Conservation (phyloP, 164 flowering plant species). For the Cinnamomum chago region DNA sequence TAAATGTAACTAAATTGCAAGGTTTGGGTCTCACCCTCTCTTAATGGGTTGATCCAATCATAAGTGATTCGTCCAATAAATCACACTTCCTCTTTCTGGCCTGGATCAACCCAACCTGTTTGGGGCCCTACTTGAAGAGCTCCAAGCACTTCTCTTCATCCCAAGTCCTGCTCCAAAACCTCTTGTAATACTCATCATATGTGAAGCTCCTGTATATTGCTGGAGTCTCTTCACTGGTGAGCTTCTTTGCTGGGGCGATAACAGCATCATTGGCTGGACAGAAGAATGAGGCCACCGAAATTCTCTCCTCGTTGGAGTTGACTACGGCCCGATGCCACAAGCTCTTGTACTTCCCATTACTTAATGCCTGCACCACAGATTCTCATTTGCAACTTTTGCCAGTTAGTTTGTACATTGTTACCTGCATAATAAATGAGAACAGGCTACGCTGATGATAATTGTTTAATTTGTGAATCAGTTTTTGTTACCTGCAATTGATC, state of each 20-base stretch:
- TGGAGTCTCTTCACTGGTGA: constrained; percentile 23
- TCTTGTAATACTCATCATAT: constrained; percentile 63
- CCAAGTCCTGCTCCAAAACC: constrained; percentile 68
- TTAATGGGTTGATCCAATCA: too few species aligned
- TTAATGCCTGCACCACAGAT: constrained; percentile 46
- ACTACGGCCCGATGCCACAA: constrained; percentile 72
- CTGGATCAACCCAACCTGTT: too few species aligned
- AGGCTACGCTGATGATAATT: too few species aligned
- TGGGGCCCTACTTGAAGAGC: constrained; percentile 36
- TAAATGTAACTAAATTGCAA: too few species aligned
- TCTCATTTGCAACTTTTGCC: neutral
- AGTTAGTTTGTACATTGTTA: neutral
- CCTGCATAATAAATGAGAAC: neutral
- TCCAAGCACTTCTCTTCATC: constrained; percentile 70
- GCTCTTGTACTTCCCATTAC: constrained; percentile 71
- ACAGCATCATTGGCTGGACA: constrained; percentile 48
- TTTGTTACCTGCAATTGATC: constrained; percentile 66
- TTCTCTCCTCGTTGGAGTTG: constrained; percentile 45
- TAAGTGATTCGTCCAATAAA: too few species aligned
- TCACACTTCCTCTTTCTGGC: too few species aligned
- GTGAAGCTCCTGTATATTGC: constrained; percentile 51
- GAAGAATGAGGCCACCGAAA: constrained; percentile 71
- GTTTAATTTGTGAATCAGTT: too few species aligned
- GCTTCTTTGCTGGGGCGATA: constrained; percentile 43
- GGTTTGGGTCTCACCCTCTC: too few species aligned